phyloP scores from a whole-genome alignment of 345 rosid genomes.

The Salix arbutifolia region DNA sequence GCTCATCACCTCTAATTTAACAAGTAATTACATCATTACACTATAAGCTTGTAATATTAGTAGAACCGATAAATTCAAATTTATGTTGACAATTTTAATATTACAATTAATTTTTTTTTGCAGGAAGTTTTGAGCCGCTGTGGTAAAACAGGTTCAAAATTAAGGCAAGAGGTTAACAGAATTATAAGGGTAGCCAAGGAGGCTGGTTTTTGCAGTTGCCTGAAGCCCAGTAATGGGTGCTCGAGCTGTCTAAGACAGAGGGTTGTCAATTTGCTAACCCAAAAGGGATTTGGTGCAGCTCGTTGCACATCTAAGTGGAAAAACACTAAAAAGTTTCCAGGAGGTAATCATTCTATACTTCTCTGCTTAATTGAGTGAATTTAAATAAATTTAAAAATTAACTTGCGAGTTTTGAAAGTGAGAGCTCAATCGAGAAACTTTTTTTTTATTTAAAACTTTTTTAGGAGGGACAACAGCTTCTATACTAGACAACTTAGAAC shows the following conservation, averaged over 20 bases:
- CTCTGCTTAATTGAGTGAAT: not conserved
- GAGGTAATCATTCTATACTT: constrained; percentile 22
- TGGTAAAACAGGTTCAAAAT: constrained; percentile 15
- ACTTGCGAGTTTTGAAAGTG: not conserved
- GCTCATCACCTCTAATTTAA: too few species aligned
- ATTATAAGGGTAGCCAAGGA: constrained; percentile 24
- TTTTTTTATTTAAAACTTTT: too few species aligned
- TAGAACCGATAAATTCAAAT: too few species aligned
- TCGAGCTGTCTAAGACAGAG: constrained; percentile 29
- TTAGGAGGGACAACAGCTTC: too few species aligned
- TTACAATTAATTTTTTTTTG: not conserved
- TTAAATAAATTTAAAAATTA: not conserved
- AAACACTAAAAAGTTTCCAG: constrained; percentile 34
- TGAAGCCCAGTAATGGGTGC: constrained; percentile 27
- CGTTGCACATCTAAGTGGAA: constrained; percentile 44
- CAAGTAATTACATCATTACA: not conserved
- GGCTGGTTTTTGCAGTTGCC: constrained; percentile 26
- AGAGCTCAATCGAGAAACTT: too few species aligned
- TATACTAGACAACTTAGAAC: not conserved
- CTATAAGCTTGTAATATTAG: too few species aligned
- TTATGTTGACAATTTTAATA: too few species aligned
- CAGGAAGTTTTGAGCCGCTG: constrained; percentile 42
- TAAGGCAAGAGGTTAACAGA: constrained; percentile 31
- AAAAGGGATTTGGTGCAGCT: constrained; percentile 30
- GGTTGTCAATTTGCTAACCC: constrained; percentile 27